These are phyloP conservation scores for Ophiostoma sp. DNA, from an alignment of 2,329 filamentous ascomycete genomes.

Conservation along the genomic window DNA sequence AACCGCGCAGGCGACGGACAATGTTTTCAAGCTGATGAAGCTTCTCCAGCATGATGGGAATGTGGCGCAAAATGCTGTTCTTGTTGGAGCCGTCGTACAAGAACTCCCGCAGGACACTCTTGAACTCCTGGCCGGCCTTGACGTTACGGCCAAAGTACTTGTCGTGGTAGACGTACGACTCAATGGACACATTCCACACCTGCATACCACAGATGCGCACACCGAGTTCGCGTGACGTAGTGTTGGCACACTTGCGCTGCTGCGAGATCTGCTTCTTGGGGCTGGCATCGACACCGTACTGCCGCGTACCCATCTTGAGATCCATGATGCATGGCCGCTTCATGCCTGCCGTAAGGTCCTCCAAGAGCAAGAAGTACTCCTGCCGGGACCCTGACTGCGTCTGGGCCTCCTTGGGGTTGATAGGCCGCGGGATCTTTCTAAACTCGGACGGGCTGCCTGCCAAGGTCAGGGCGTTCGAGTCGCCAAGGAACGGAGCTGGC, in stretches of 20 bases:
- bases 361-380: slow-evolving; percentile 88
- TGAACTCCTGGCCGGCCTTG: slow-evolving; percentile 84
- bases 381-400: slow-evolving; percentile 65
- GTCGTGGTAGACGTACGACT: slow-evolving; percentile 92
- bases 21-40: slow-evolving; percentile 80
- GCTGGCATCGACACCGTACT: slow-evolving; percentile 89
- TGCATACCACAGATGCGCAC: slow-evolving; percentile 95
- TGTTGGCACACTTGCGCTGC: slow-evolving; percentile 85
- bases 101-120: slow-evolving; percentile 82
- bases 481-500: background rate
- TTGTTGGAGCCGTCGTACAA: slow-evolving; percentile 86
- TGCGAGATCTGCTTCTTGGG: slow-evolving; percentile 94
- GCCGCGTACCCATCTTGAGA: slow-evolving; percentile 96
- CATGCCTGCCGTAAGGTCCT: slow-evolving; percentile 96
- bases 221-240: slow-evolving; percentile 86
- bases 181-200: slow-evolving; percentile 83
- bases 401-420: slow-evolving; percentile 77
- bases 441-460: slow-evolving; percentile 41
- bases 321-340: slow-evolving; percentile 95
- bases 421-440: slow-evolving; percentile 56
- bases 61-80: slow-evolving; percentile 77
- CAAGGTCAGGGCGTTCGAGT: slow-evolving; percentile 38
- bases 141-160: slow-evolving; percentile 94
- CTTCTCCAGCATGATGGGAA: slow-evolving; percentile 83
- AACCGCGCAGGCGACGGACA: slow-evolving; percentile 74